phyloP scores from a whole-genome alignment of 1,139 yeast genomes.

The Suhomyces atakaporum region DNA sequence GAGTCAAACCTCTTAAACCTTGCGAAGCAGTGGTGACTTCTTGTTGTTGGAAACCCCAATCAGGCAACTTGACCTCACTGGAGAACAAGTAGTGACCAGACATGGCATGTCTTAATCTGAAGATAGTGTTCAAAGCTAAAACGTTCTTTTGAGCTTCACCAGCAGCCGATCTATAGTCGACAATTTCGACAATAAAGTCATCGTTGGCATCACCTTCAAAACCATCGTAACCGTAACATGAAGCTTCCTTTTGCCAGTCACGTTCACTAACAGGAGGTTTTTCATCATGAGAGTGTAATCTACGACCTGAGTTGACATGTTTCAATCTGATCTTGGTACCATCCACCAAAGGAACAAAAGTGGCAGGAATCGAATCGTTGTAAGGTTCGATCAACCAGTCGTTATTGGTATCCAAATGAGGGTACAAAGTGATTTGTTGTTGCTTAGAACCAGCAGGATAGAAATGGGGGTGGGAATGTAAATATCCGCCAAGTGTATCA shows the following conservation, averaged over 20 bases:
- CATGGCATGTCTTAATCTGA: conserved; percentile 87
- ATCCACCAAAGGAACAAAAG: conserved; percentile 65
- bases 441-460: conserved; percentile 94
- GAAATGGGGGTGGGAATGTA: conserved; percentile 85
- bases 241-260: conserved; percentile 96
- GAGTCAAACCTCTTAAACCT: conserved; percentile 71
- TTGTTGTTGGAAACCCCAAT: conserved; percentile 96
- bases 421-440: conserved; percentile 91
- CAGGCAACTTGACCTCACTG: conserved; percentile 81
- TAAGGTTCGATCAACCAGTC: conserved; percentile 79
- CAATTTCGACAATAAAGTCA: conserved; percentile 89
- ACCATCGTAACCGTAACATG: conserved; percentile 89
- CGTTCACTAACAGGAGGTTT: conserved; percentile 90
- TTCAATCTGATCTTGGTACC: conserved; percentile 80
- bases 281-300: conserved; percentile 95
- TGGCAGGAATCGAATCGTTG: conserved; percentile 50
- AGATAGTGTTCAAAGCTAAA: conserved; percentile 78
- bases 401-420: conserved; percentile 88
- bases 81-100: conserved; percentile 89
- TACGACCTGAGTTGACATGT: conserved; percentile 68
- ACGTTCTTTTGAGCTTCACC: conserved; percentile 64
- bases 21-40: conserved; percentile 91
- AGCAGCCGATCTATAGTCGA: conserved; percentile 54
- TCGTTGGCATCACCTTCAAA: conserved; percentile 95
- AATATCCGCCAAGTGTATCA: conserved; percentile 89